Percentiles rank a stretch among this genome's conserved stretches.
Evolutionary conservation across 139 green algal genomes (phyloP).

Genomic region (Chlamydomonas sphaeroides): DNA sequence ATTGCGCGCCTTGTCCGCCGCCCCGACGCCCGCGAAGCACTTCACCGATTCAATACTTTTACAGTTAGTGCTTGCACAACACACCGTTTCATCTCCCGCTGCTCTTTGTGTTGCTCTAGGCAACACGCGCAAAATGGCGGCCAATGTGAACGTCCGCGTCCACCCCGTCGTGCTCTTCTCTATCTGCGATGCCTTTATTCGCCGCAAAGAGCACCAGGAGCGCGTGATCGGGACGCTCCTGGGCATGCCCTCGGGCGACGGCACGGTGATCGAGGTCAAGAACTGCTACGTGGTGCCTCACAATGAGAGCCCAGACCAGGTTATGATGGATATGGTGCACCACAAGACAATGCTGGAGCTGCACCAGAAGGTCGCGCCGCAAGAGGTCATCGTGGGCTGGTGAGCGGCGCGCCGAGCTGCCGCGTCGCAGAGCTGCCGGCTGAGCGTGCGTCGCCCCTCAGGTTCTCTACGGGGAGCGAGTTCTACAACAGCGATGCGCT

Average conservation of each 20-base stretch:
- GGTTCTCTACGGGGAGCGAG: slow-evolving; percentile 87
- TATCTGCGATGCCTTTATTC: slow-evolving; percentile 94
- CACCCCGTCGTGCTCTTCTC: slow-evolving; percentile 94
- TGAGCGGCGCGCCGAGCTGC: slow-evolving; percentile 48
- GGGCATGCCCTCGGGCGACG: slow-evolving; percentile 66
- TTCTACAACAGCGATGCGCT: slow-evolving; percentile 88
- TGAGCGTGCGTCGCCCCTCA: slow-evolving; percentile 40
- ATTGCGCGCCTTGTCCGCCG: no score
- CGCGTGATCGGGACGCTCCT: slow-evolving; percentile 97
- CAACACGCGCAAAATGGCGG: slow-evolving; percentile 12
- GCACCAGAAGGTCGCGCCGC: slow-evolving; percentile 86
- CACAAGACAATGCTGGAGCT: slow-evolving; percentile 94
- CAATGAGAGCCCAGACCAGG: slow-evolving; percentile 93
- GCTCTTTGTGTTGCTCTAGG: slow-evolving; percentile 33
- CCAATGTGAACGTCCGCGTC: slow-evolving; percentile 69
- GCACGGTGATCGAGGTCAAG: slow-evolving; percentile 84
- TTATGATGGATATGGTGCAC: slow-evolving; percentile 94
- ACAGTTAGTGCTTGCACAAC: background rate
- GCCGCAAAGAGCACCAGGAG: slow-evolving; percentile 84
- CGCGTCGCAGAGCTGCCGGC: background rate
- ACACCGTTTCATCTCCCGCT: no score
- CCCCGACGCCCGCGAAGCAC: no score
- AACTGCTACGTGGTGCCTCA: slow-evolving; percentile 97
- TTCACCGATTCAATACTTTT: no score
- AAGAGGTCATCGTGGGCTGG: slow-evolving; percentile 93